Evolutionary conservation across 1,284 basidiomycete genomes (phyloP).

Genomic region (Trichosporon sp.): DNA sequence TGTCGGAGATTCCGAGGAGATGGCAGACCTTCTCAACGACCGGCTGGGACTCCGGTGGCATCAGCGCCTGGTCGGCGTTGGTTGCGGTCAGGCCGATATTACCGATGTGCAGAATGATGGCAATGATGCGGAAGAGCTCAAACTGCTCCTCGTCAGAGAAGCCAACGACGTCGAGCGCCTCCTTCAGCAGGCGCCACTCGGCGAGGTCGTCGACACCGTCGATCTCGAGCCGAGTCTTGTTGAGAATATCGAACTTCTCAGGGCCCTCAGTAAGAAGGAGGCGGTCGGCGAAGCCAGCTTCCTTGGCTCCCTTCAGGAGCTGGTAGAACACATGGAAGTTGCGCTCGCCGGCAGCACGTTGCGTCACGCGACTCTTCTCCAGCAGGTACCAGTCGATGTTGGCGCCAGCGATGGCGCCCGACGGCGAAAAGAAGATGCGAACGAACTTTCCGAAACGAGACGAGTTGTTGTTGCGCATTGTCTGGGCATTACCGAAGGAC

Average conservation of each 20-base stretch:
- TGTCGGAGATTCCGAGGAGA: slow-evolving; percentile 82
- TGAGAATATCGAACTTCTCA: slow-evolving; percentile 85
- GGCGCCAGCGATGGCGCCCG: slow-evolving; percentile 93
- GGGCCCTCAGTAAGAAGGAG: slow-evolving; percentile 71
- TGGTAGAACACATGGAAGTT: slow-evolving; percentile 99
- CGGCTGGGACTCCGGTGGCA: slow-evolving; percentile 58
- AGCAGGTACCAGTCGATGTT: slow-evolving; percentile 99
- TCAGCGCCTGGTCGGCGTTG: slow-evolving; percentile 79
- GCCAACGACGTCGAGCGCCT: slow-evolving; percentile 51
- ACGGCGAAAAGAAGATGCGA: slow-evolving; percentile 86
- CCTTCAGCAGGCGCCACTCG: slow-evolving; percentile 77
- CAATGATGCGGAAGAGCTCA: slow-evolving; percentile 90
- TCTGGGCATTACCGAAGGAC: slow-evolving; percentile 98
- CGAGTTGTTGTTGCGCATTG: slow-evolving; percentile 97
- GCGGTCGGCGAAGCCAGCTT: slow-evolving; percentile 60
- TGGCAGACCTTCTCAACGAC: slow-evolving; percentile 84
- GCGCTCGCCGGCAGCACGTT: slow-evolving; percentile 80
- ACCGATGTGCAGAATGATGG: slow-evolving; percentile 90
- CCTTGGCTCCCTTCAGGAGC: slow-evolving; percentile 64
- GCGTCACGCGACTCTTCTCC: slow-evolving; percentile 93
- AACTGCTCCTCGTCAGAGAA: slow-evolving; percentile 80
- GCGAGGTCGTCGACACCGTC: slow-evolving; percentile 90
- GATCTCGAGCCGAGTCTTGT: slow-evolving; percentile 80
- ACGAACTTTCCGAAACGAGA: slow-evolving; percentile 96
- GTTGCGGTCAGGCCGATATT: slow-evolving; percentile 82